Base-by-base conservation (phyloP, 768 basidiomycete species). In the Suillus ampliporus region DNA sequence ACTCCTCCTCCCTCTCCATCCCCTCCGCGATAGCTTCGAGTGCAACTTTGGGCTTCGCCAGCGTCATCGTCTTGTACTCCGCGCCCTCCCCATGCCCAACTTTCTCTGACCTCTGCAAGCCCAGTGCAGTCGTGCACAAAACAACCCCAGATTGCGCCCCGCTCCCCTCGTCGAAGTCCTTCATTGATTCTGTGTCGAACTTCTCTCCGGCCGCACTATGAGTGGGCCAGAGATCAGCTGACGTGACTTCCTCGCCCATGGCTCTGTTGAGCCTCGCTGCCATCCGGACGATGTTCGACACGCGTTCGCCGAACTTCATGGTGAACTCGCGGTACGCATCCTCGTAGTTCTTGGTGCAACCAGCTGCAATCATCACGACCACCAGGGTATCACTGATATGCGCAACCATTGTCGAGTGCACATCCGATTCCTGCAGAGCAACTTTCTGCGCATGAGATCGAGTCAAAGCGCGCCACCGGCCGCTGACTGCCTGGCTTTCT, bases 61-160 rank as follows among this genome's bases (percentile, higher is more conserved):
- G 72, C 0, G 83, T 77, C 3, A 73, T 72, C 23, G 79, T 80
- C 43, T 83, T 78, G 85, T 82, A 86, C 43, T 81, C 79, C n/a
- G 78, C 80, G 5, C 67, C 67, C 38, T 75, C 75, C 13, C 78
- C 82, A n/a, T 77, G 69, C 19, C 65, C 67, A 21, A 74, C 58
- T 60, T 74, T 80, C 52, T 78, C 78, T 10, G 75, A 74, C 60
- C 78, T 69, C 51, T 76, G 73, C 38, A 88, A 74, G 3, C 86
- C 87, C 4, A 88, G 76, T 54, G 86, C 83, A 21, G 82, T 86
- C 51, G 86, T 86, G 66, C 87, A 87, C 21, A 88, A 67, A 5
- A 87, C 77, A 11, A 65, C 63, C 8, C 64, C 70, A 6, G 64
- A 62, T 15, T 56, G 65, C 19, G 53, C 61, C 0, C 63, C 65